Conservation (phyloP, 805 yeast species). For the Ogataea degrootiae region DNA sequence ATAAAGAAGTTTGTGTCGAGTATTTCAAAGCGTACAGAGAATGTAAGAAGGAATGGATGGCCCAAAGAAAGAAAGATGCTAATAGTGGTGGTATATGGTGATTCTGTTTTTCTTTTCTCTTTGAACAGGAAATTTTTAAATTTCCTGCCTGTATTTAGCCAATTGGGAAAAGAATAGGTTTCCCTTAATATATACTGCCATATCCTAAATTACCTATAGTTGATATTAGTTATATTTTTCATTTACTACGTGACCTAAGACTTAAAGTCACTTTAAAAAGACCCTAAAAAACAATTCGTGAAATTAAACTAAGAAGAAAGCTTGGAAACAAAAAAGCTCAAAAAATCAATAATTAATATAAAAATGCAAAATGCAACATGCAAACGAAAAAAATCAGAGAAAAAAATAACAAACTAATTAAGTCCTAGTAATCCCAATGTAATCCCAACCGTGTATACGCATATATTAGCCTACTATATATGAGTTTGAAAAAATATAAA, state of each 20-base stretch:
- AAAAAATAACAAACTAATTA: neutral
- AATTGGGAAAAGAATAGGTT: no score
- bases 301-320: neutral
- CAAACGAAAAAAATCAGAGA: neutral
- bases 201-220: no score
- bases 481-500: neutral
- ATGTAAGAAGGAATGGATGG: constrained; percentile 75
- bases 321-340: neutral
- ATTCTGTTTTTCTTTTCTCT: neutral
- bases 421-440: neutral
- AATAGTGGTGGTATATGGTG: constrained; percentile 29
- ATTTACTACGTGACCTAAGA: no score
- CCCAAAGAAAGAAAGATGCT: constrained; percentile 25
- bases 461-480: no score
- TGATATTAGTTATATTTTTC: no score
- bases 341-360: neutral
- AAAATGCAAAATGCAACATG: neutral
- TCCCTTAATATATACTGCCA: no score
- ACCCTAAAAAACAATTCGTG: neutral
- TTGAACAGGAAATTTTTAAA: no score
- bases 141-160: no score
- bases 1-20: constrained; percentile 60
- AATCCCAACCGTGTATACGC: neutral
- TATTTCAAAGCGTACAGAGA: constrained; percentile 92
- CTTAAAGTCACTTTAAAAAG: neutral